These are phyloP conservation scores for Ascosphaera apis DNA, from an alignment of 2,329 filamentous ascomycete genomes.

Conservation along the genomic window DNA sequence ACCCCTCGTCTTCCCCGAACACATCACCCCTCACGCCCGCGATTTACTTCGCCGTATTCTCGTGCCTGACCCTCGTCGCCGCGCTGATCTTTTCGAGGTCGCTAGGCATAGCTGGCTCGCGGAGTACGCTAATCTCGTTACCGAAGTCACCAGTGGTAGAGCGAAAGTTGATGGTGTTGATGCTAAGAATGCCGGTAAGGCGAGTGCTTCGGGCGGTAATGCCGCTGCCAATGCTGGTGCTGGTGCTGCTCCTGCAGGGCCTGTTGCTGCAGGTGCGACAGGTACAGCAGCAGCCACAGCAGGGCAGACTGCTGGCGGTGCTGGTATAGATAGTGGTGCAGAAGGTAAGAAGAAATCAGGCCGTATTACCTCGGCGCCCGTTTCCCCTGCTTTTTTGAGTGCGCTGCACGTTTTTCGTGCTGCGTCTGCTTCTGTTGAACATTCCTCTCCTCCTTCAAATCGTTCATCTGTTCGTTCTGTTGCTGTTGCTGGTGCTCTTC, in stretches of 20 bases:
- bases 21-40: slow-evolving; percentile 87
- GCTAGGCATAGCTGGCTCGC: slow-evolving; percentile 94
- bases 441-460: too few species aligned
- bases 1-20: slow-evolving; percentile 92
- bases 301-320: too few species aligned
- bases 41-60: slow-evolving; percentile 82
- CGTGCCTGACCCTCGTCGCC: slow-evolving; percentile 81
- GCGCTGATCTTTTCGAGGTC: slow-evolving; percentile 91
- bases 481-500: not conserved
- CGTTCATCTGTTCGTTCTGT: too few species aligned
- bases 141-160: slow-evolving; percentile 89
- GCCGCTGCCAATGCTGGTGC: not conserved
- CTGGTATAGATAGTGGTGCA: too few species aligned
- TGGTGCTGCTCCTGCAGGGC: not conserved
- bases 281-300: slow-evolving; percentile 18
- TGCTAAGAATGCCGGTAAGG: not conserved
- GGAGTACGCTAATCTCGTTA: slow-evolving; percentile 89
- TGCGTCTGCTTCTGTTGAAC: not conserved
- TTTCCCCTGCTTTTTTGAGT: too few species aligned
- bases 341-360: too few species aligned
- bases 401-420: too few species aligned
- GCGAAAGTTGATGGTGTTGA: slow-evolving; percentile 65
- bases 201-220: not conserved
- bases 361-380: too few species aligned
- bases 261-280: not conserved